Percentiles rank a stretch among this genome's conserved stretches.
phyloP scores from a whole-genome alignment of 2,329 filamentous ascomycete species.

The Leptographium lundbergii region DNA sequence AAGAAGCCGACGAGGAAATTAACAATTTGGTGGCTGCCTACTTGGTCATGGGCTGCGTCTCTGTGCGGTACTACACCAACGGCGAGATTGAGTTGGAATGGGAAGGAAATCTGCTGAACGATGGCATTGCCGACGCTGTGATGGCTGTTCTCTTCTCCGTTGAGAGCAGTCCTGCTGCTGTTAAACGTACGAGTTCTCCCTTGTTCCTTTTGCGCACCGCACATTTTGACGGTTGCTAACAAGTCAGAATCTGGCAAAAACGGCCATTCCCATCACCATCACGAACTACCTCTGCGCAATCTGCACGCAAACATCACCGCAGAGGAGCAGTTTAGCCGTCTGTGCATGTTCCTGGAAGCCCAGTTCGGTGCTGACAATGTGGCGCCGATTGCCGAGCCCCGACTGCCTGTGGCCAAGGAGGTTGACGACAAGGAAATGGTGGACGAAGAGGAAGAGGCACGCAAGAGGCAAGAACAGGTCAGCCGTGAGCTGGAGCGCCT shows the following conservation, averaged over 20 bases:
- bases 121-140: conserved; percentile 93
- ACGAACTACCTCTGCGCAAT: conserved; percentile 40
- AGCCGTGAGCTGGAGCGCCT: conserved; percentile 63
- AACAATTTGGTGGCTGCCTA: conserved; percentile 51
- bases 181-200: conserved; percentile 54
- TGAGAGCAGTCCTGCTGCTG: conserved; percentile 86
- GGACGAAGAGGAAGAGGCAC: conserved; percentile 23
- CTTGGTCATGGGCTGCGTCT: conserved; percentile 81
- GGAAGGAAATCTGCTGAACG: conserved; percentile 97
- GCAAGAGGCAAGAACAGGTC: conserved; percentile 24
- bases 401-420: conserved; percentile 31
- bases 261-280: conserved; percentile 27
- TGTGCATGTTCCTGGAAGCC: conserved; percentile 93
- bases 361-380: conserved; percentile 85
- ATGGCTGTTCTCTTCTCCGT: conserved; percentile 86
- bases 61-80: conserved; percentile 61
- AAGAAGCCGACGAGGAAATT: conserved; percentile 43
- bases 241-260: conserved; percentile 44
- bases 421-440: conserved; percentile 17
- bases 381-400: conserved; percentile 57
- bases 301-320: conserved; percentile 61
- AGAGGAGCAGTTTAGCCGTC: conserved; percentile 65
- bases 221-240: conserved; percentile 8
- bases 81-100: conserved; percentile 86
- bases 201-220: not conserved